Base-by-base conservation (phyloP, 106 monocot genomes). In the Ottelia alismoides region DNA sequence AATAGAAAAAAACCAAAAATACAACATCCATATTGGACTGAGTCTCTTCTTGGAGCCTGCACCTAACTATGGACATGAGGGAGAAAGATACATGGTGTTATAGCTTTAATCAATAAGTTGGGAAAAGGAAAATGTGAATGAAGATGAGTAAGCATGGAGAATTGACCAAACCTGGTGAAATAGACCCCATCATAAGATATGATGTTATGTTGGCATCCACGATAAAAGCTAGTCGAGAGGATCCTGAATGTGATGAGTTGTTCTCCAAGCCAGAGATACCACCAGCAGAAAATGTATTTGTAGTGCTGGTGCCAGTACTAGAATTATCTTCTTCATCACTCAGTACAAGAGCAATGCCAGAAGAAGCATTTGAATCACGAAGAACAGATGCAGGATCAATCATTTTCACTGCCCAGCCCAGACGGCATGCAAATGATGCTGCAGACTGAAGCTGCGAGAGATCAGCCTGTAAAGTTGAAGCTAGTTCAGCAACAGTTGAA, bases 151-250 rank as follows among this genome's bases (percentile, higher is more conserved):
- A n/a, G n/a, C n/a, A n/a, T n/a, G n/a, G 7, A 31, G 40, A 26
- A 28, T 18, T 5, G 22, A 53, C 31, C 12, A 25, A 49, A 98
- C 98, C 98, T 77, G 98, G 98, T 56, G 98, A 98, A 72, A 98
- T 46, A 24, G 98, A 98, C 27, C 98, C 98, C 98, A 98, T 98
- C 98, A 98, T 98, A 51, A 98, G 74, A 74, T 98, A 98, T 2
- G 98, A 98, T 62, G 98, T 98, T 51, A 98, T 88, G 67, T 98
- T 98, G 46, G 98, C 98, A 83, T 98, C 98, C 57, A 98, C 98
- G 52, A 98, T 65, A 35, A 98, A 82, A 51, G 77, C 90, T 57
- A 86, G 80, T 70, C 79, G 86, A 45, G 79, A 61, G 30, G 68
- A 65, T 29, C 78, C 81, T 60, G 79, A 79, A 23, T 58, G 18